Percentiles rank a stretch among this genome's conserved stretches.
These are phyloP conservation scores for Fusarium domesticum DNA, from an alignment of 2,329 filamentous ascomycete genomes.

Conservation along the genomic window DNA sequence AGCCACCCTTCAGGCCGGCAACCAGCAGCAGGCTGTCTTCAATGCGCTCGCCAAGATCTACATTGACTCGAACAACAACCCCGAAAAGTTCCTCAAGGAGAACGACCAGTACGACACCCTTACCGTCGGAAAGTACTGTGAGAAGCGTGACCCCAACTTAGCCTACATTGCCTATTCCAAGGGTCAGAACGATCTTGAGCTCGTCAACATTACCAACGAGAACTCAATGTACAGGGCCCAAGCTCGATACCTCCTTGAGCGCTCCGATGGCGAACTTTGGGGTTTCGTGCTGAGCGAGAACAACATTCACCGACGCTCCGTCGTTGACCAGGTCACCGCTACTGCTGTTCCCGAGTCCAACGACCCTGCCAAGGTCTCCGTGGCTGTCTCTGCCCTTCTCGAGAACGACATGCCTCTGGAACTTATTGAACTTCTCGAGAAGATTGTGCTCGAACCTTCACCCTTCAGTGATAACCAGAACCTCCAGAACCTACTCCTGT, in stretches of 20 bases:
- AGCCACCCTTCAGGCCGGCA: slow-evolving; percentile 81
- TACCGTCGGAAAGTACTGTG: slow-evolving; percentile 93
- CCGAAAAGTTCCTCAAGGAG: slow-evolving; percentile 94
- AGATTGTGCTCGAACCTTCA: slow-evolving; percentile 99
- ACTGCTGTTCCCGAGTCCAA: slow-evolving; percentile 91
- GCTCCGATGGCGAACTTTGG: slow-evolving; percentile 89
- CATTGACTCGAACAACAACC: slow-evolving; percentile 97
- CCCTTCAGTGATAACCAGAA: slow-evolving; percentile 97
- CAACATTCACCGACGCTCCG: slow-evolving; percentile 89
- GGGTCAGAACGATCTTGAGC: slow-evolving; percentile 93
- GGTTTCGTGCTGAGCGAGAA: slow-evolving; percentile 90
- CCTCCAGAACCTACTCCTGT: slow-evolving; percentile 91
- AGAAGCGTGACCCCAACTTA: slow-evolving; percentile 95
- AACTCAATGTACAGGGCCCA: slow-evolving; percentile 99
- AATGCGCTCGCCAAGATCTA: slow-evolving; percentile 99
- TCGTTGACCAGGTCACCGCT: slow-evolving; percentile 94
- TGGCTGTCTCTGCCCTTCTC: slow-evolving; percentile 91
- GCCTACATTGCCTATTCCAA: slow-evolving; percentile 94
- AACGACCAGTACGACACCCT: slow-evolving; percentile 96
- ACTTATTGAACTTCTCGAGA: slow-evolving; percentile 95
- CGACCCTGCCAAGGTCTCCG: slow-evolving; percentile 90
- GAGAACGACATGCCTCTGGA: slow-evolving; percentile 87
- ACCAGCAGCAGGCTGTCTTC: slow-evolving; percentile 94
- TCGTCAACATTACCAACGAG: slow-evolving; percentile 97
- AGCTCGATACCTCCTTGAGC: slow-evolving; percentile 88